Base-by-base conservation (phyloP, 371 early-diverging fungal species). In the Zychaea mexicana region DNA sequence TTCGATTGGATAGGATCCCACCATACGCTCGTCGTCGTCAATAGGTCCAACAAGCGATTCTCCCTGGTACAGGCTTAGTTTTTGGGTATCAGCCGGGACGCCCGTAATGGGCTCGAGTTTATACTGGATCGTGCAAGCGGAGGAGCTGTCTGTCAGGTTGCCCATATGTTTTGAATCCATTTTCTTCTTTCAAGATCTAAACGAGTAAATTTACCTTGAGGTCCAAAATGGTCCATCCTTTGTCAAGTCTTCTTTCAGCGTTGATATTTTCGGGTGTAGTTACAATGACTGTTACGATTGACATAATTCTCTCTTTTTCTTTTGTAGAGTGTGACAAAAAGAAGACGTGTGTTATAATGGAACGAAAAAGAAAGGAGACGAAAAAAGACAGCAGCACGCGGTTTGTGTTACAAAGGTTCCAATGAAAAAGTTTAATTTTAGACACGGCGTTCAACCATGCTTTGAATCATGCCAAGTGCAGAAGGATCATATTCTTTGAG, bases 71-170 rank as follows among this genome's bases (percentile, higher is more conserved):
- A 96, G 82, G 15, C 72, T 61, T 13, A 97, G 65, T 38, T 74
- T 70, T 81, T 93, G 93, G 61, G 88, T 86, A 3, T 71, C 53
- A 6, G 85, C 71, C 7, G 93, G 90, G 31, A 96, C 90, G 45
- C 98, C 98, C 0, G 96, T 95, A 59, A 98, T 94, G 26, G 96
- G 92, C 65, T 95, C 96, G 3, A 98, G 85, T 63, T 92, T 90
- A 54, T 83, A 80, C 89, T 94, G 39, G n/a, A n/a, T n/a, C n/a
- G n/a, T n/a, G n/a, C n/a, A n/a, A n/a, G n/a, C n/a, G n/a, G n/a
- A n/a, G n/a, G n/a, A n/a, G n/a, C n/a, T n/a, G n/a, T n/a, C n/a
- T n/a, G n/a, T n/a, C n/a, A n/a, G n/a, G n/a, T n/a, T n/a, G n/a
- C n/a, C n/a, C n/a, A n/a, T n/a, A n/a, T n/a, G n/a, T n/a, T n/a